Evolutionary conservation across 1,284 basidiomycete genomes (phyloP), one percentile per base, ranked within the genome.

Genomic region (Moniliophthora roreri): DNA sequence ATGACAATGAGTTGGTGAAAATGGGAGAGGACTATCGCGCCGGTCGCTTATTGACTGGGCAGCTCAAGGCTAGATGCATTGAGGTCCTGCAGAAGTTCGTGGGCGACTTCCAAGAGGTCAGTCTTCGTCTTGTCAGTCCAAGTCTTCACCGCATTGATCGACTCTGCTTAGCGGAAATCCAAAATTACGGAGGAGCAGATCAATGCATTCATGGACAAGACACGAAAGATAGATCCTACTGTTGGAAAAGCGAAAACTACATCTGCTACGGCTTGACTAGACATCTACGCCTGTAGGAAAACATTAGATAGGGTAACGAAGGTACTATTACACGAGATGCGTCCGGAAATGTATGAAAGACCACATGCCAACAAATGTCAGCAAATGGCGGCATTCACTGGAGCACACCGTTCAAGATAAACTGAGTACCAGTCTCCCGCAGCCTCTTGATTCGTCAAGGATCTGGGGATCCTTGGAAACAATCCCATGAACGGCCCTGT

Each of bases 61-160:
- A 99, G 70, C 76, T 99, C 61, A 99, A 99, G 76, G 87, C 87
- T 21, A 87, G 79, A 67, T 97, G 93, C 67, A 98, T 99, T 58
- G 80, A 83, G 50, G 68, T 89, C 52, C 69, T 99, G 34, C 95
- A 98, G 68, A 75, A 81, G 42, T 91, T 98, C 56, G 91, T 98
- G 26, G 80, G 81, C 49, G 82, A 79, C 1, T 99, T 99, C 81
- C 96, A 99, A 73, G 90, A 91, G 72, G 95, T 93, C 58, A 49
- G 78, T 18, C 41, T 23, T 10, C 32, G 2, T 52, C 50, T 41
- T 38, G 18, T 34, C 20, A 1, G 51, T 51, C 51, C 32, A 40
- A 49, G 39, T 39, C 8, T 46, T 36, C 21, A 36, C 39, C 11
- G 44, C 24, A 26, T 48, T 51, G n/a, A 15, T 39, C 34, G 37